phyloP scores from a whole-genome alignment of 768 basidiomycete genomes.

The Pisolithus tinctorius region DNA sequence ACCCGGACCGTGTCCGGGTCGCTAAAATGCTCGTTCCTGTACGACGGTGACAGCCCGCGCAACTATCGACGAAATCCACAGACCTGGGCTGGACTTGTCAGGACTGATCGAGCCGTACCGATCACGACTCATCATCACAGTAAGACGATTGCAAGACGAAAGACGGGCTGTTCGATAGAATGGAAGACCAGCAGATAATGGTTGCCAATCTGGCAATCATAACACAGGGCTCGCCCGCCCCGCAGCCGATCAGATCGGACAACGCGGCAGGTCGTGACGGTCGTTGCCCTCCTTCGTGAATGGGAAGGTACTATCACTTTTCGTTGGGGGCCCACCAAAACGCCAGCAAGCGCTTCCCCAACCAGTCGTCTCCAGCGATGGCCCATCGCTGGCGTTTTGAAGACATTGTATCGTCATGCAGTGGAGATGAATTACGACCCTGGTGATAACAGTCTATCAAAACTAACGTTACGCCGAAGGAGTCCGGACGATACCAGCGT shows the following conservation, averaged over 20 bases:
- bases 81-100: background rate
- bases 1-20: too few relatives aligned
- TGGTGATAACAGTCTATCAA: background rate
- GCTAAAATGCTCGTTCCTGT: too few relatives aligned
- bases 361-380: background rate
- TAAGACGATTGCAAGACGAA: background rate
- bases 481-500: background rate
- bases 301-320: too few relatives aligned
- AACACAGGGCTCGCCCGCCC: background rate
- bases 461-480: background rate
- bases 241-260: background rate
- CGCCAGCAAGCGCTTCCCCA: background rate
- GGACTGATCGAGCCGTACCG: background rate
- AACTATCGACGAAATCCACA: background rate
- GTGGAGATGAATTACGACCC: background rate
- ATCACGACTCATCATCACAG: background rate
- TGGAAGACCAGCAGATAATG: background rate
- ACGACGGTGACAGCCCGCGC: too few relatives aligned
- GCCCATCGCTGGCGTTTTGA: background rate
- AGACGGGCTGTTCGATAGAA: background rate
- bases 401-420: background rate
- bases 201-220: background rate
- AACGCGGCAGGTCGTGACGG: too few relatives aligned
- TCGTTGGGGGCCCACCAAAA: background rate
- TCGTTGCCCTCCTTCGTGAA: too few relatives aligned